Conservation (phyloP, 805 yeast species). For the Blastobotrys robertii region DNA sequence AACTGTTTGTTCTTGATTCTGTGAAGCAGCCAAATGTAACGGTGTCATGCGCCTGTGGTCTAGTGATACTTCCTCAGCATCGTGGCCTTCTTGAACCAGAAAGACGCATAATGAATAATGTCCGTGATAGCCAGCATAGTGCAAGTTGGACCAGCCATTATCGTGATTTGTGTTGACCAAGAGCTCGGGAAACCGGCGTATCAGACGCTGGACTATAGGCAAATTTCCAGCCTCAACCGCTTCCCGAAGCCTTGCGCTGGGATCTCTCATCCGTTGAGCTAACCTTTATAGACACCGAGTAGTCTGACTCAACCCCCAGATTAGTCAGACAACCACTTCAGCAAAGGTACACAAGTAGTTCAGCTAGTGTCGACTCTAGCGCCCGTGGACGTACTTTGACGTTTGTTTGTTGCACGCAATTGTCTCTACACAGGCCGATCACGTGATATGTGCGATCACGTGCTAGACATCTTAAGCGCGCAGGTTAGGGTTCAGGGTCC, state of each 20-base stretch:
- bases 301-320: no score
- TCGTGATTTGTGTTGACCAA: conserved; percentile 56
- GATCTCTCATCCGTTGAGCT: conserved; percentile 42
- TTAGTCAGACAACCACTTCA: no score
- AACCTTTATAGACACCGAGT: no score
- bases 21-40: conserved; percentile 57
- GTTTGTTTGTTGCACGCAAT: no score
- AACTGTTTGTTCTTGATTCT: conserved; percentile 63
- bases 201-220: conserved; percentile 51
- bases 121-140: conserved; percentile 71
- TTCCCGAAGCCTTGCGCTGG: conserved; percentile 53
- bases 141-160: conserved; percentile 78
- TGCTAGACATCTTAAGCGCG: no score
- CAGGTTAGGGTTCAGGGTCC: no score
- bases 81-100: conserved; percentile 49
- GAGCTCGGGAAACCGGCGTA: conserved; percentile 60
- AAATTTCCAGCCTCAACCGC: conserved; percentile 57
- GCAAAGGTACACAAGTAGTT: no score
- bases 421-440: no score
- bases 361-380: no score
- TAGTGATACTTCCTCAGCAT: conserved; percentile 37
- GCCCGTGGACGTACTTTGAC: no score
- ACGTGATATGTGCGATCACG: no score
- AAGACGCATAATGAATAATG: conserved; percentile 53
- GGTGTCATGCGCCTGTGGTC: conserved; percentile 53